A percentile compares a stretch with the other conserved stretches of the same genome.
Evolutionary conservation across 208 protist genomes (phyloP).

Genomic region (Leishmania mexicana): DNA sequence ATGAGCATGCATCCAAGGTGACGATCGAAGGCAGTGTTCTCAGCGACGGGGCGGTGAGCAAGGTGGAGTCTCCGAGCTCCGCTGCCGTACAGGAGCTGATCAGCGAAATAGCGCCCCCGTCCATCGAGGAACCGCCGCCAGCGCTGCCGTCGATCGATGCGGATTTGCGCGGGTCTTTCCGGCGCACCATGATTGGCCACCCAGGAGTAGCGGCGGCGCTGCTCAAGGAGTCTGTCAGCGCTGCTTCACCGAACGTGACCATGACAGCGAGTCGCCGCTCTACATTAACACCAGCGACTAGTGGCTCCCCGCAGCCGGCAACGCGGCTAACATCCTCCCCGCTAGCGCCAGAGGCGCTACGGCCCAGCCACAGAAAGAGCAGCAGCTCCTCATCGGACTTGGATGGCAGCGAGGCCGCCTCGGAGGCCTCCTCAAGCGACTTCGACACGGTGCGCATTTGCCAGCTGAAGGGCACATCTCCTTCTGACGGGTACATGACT

Average conservation of each 20-base stretch:
- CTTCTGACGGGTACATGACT: conserved; percentile 1
- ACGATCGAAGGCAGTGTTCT: conserved; percentile 62
- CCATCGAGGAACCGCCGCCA: conserved; percentile 25
- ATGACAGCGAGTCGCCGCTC: neutral
- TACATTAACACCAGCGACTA: neutral
- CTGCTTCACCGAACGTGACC: neutral
- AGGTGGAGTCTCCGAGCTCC: conserved; percentile 28
- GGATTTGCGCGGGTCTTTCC: conserved; percentile 32
- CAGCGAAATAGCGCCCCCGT: conserved; percentile 35
- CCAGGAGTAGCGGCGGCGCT: neutral
- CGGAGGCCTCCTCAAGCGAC: conserved; percentile 44
- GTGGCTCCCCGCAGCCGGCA: conserved; percentile 2
- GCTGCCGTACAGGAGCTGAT: conserved; percentile 40
- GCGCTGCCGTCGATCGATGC: conserved; percentile 25
- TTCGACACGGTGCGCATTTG: conserved; percentile 47
- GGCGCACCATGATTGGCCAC: conserved; percentile 33
- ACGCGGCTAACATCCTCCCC: conserved; percentile 13
- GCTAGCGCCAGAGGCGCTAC: neutral
- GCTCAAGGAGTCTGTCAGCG: neutral
- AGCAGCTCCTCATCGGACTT: conserved; percentile 19
- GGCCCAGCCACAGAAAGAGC: conserved; percentile 10
- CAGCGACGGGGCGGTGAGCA: conserved; percentile 51
- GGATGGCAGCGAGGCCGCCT: conserved; percentile 26
- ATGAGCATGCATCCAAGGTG: conserved; percentile 32
- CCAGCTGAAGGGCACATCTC: conserved; percentile 18